These are phyloP conservation scores for Penicillium canescens DNA, from an alignment of 495 filamentous ascomycete species.

Conservation along the genomic window DNA sequence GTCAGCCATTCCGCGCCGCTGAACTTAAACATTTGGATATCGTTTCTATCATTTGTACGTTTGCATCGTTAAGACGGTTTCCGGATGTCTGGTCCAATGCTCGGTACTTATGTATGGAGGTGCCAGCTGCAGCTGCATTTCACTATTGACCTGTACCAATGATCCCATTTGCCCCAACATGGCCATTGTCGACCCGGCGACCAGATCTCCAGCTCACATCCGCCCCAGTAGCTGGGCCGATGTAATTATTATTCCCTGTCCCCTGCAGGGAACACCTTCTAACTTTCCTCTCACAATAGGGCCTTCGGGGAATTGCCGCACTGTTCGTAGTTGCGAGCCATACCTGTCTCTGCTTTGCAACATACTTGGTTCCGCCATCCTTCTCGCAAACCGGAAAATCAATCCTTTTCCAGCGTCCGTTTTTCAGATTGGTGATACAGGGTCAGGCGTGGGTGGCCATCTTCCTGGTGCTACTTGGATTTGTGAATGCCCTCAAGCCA, in stretches of 20 bases:
- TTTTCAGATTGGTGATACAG: slow-evolving; percentile 13
- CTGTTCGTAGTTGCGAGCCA: slow-evolving; percentile 15
- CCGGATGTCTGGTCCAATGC: background rate
- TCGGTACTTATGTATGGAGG: background rate
- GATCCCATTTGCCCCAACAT: slow-evolving; percentile 6
- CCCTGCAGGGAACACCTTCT: background rate
- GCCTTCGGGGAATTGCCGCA: slow-evolving; percentile 14
- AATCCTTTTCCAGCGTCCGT: slow-evolving; percentile 10
- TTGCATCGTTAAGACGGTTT: no score
- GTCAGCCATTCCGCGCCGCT: no score
- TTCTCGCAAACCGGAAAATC: slow-evolving; percentile 8
- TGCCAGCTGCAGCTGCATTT: slow-evolving; percentile 8
- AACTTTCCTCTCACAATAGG: background rate
- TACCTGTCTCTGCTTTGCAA: slow-evolving; percentile 12
- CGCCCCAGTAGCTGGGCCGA: slow-evolving; percentile 12
- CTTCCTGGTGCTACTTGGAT: slow-evolving; percentile 12
- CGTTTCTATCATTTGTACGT: no score
- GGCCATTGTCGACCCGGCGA: slow-evolving; percentile 6
- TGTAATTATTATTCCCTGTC: slow-evolving; percentile 3
- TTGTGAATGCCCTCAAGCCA: slow-evolving; percentile 14
- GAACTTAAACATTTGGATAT: no score
- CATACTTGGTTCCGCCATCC: slow-evolving; percentile 6
- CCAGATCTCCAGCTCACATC: background rate
- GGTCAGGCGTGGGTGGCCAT: slow-evolving; percentile 13
- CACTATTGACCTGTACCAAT: slow-evolving; percentile 6